Base-by-base conservation (phyloP, 2,329 filamentous ascomycete species). In the Aotearoamyces nothofagi region DNA sequence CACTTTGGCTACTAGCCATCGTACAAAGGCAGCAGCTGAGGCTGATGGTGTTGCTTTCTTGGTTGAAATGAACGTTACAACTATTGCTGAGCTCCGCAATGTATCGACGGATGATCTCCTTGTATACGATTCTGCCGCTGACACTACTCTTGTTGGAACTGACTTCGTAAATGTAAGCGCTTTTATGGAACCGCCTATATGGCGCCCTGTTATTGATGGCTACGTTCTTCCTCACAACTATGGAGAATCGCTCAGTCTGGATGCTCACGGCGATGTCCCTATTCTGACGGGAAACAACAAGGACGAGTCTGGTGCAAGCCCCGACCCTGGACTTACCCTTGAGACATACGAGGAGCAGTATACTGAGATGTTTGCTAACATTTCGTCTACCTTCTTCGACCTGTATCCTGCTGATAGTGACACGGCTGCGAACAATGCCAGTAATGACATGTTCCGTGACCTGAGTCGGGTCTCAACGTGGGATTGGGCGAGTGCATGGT, bases 201-300 rank as follows among this genome's bases (percentile, higher is more conserved):
- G 39, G 34, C 44, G 43, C 4, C 45, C 44, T 8, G 39, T 43
- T 4, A 39, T 45, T 17, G 44, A 46, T 19, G 42, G 42, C 15
- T 46, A 45, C 26, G 43, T 43, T n/a, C 31, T 47, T 4, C 29
- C 31, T 2, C 22, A 46, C 30, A 36, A 26, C 17, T 47, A 47
- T 27, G 39, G 32, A 12, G 29, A 39, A 15, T 22, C 43, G 2
- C 31, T 46, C 3, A 7, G 14, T 2, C 29, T 35, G 9, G 32
- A 38, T 7, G 32, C 31, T 7, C 40, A 44, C 29, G 27, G 29
- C 11, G 44, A 47, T 23, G 34, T 47, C 3, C 42, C 44, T 5
- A 44, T 46, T 19, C 24, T 47, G 7, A 47, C 44, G 2, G 44
- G 44, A n/a, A 41, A 39, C 33, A 47, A 47, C 36, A 36, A 36